Evolutionary conservation across 1,284 basidiomycete species (phyloP).

Genomic region (Cutaneotrichosporon daszewskae): DNA sequence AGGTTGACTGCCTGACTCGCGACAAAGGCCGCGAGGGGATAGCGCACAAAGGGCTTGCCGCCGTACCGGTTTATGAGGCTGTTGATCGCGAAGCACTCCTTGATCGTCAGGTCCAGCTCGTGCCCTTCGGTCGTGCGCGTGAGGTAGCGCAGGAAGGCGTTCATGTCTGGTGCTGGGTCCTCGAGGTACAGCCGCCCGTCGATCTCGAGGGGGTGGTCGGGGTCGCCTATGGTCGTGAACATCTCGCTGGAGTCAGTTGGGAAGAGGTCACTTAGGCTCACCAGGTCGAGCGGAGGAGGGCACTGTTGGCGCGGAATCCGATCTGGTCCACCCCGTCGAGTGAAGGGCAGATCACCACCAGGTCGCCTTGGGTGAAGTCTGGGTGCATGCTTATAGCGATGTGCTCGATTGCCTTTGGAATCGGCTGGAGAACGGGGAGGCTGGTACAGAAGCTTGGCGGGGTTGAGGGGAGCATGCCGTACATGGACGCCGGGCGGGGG

Average conservation of each 20-base stretch:
- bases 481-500: too few species aligned
- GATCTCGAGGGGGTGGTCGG: not conserved
- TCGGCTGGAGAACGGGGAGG: too few species aligned
- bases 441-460: too few species aligned
- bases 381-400: not conserved
- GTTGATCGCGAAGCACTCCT: conserved; percentile 1
- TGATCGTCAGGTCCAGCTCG: not conserved
- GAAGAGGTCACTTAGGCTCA: not conserved
- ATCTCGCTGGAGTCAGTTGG: not conserved
- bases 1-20: conserved; percentile 1
- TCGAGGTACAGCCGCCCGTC: not conserved
- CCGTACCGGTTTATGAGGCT: conserved; percentile 4
- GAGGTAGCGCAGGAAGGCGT: conserved; percentile 7
- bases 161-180: conserved; percentile 1
- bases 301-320: conserved; percentile 4
- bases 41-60: conserved; percentile 1
- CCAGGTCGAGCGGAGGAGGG: conserved; percentile 4
- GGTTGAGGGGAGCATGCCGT: too few species aligned
- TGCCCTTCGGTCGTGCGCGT: not conserved
- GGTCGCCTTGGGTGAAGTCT: not conserved
- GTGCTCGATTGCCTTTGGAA: too few species aligned
- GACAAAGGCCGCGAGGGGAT: not conserved
- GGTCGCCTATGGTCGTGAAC: not conserved
- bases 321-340: conserved; percentile 1
- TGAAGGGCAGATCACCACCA: not conserved